Evolutionary conservation across 129 eudicot genomes (phyloP).

Genomic region (Ambrosia trifida): DNA sequence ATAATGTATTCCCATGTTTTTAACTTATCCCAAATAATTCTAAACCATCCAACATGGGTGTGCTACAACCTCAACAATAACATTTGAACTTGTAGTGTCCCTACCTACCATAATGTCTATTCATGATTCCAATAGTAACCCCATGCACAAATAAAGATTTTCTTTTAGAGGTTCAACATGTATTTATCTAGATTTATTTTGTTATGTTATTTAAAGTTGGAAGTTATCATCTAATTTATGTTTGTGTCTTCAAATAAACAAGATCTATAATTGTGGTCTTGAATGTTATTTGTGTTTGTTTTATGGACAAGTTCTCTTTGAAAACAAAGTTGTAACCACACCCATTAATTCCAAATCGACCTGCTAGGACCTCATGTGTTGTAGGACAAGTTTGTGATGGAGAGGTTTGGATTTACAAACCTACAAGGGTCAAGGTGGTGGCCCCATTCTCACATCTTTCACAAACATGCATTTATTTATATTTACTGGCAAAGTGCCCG

Average conservation of each 20-base stretch:
- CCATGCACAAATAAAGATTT: slow-evolving; percentile 18
- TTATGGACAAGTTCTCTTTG: background rate
- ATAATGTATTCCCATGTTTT: background rate
- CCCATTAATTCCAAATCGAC: background rate
- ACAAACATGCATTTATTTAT: too few relatives aligned
- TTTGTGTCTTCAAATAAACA: background rate
- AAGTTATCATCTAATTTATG: background rate
- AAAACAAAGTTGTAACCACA: background rate
- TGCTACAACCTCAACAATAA: slow-evolving; percentile 19
- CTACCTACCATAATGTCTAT: slow-evolving; percentile 38
- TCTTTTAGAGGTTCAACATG: background rate
- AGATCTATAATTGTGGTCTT: background rate
- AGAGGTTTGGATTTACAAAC: too few relatives aligned
- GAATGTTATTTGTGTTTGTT: background rate
- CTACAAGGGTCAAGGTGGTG: too few relatives aligned
- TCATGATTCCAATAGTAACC: slow-evolving; percentile 12
- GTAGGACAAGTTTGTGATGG: too few relatives aligned
- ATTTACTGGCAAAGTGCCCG: too few relatives aligned
- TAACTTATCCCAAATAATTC: slow-evolving; percentile 2
- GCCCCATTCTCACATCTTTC: too few relatives aligned
- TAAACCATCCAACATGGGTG: slow-evolving; percentile 39
- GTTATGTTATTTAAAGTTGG: background rate
- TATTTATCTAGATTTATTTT: background rate
- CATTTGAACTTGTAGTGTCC: slow-evolving; percentile 18
- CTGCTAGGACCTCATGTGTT: too few relatives aligned